These are phyloP conservation scores for Xylariaceae sp. DNA, from an alignment of 2,329 filamentous ascomycete species.

Conservation along the genomic window DNA sequence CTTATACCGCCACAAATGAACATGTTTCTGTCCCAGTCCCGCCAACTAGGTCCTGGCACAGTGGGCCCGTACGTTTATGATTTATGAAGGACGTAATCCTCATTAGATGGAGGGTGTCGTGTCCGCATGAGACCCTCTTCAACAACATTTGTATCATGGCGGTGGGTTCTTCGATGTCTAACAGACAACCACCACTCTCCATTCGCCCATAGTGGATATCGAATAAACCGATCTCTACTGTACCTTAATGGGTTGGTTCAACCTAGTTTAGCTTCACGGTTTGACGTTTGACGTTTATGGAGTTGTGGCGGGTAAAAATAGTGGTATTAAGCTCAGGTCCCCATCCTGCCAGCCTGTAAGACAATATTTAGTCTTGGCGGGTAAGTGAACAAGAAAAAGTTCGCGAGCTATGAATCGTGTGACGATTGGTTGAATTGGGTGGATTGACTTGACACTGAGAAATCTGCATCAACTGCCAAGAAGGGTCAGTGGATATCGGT, in stretches of 20 bases:
- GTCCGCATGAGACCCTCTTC: constrained; percentile 15
- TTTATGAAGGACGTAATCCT: constrained; percentile 10
- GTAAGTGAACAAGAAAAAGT: background rate
- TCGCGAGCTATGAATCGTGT: background rate
- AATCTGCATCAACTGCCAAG: constrained; percentile 21
- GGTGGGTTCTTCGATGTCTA: constrained; percentile 16
- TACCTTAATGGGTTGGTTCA: too few relatives aligned
- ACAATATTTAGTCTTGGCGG: too few relatives aligned
- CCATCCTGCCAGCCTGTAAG: too few relatives aligned
- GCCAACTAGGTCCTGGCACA: too few relatives aligned
- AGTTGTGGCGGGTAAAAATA: too few relatives aligned
- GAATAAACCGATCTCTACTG: too few relatives aligned
- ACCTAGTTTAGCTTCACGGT: background rate
- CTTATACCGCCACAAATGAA: constrained; percentile 32
- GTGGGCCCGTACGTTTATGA: constrained; percentile 14
- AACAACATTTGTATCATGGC: constrained; percentile 21
- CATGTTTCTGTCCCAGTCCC: constrained; percentile 16
- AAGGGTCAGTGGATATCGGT: constrained; percentile 9
- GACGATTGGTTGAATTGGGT: background rate
- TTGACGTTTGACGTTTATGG: too few relatives aligned
- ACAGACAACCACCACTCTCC: background rate
- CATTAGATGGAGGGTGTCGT: constrained; percentile 7
- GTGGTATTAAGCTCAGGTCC: too few relatives aligned
- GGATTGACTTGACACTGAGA: background rate
- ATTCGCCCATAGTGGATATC: background rate